Base-by-base conservation (phyloP, 2,329 filamentous ascomycete genomes). In the Exserohilum rostratum region DNA sequence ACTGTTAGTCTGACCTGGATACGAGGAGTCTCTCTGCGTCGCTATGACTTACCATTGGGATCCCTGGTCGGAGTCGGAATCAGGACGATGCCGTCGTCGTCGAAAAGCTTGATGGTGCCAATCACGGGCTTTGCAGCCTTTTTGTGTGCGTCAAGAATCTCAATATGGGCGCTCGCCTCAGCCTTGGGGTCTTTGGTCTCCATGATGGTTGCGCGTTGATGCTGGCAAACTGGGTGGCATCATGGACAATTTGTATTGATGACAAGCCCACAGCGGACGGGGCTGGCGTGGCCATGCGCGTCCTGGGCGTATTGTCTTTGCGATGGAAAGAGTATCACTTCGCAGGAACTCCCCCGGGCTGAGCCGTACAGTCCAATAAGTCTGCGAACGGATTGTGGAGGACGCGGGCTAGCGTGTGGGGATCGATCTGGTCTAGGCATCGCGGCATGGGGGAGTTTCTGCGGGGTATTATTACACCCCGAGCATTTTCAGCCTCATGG, bases 71-170 rank as follows among this genome's bases (percentile, higher is more conserved):
- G 57, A 6, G 57, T 59, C 7, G 57, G 57, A 22, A 59, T 57
- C 29, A 59, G 53, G n/a, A 57, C 53, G 11, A 57, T 59, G 37
- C 53, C 50, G 7, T 49, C 53, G 20, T 57, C 57, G 18, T 53
- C 53, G 37, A 34, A 53, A 6, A 59, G 33, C 25, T 22, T 57
- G 30, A 57, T 59, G n/a, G 53, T 57, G 29, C 53, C 53, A 15
- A 58, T 52, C n/a, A 58, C 52, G 12, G 55, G 52, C 45, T 51
- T 58, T n/a, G 47, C 29, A n/a, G 52, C 55, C 33, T 55, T 58
- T 29, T 55, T 58, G 7, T 58, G 52, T 9, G 52, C 52, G 17
- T 46, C 52, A 5, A 58, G 15, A 42, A 55, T 55, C 20, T 58
- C 55, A 9, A 55, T 46, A 17, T 58, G 55, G 30, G 52, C 45